These are phyloP conservation scores for Symmetrospora coprosmae DNA, from an alignment of 768 basidiomycete genomes.

Conservation along the genomic window DNA sequence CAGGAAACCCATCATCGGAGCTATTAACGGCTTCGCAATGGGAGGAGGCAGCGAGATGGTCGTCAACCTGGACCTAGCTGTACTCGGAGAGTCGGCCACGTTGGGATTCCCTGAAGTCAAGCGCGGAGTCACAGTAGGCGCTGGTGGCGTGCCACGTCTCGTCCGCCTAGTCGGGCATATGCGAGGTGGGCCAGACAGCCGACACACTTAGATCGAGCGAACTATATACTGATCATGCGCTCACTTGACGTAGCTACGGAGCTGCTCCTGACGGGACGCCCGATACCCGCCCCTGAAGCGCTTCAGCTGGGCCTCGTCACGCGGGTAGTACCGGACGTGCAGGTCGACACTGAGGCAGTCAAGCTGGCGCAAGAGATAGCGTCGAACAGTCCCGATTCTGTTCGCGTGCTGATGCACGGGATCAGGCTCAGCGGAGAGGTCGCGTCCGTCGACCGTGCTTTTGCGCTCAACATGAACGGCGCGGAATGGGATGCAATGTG, in stretches of 20 bases:
- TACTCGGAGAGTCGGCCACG: conserved; percentile 22
- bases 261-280: conserved; percentile 57
- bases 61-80: conserved; percentile 27
- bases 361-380: conserved; percentile 36
- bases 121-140: conserved; percentile 17
- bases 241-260: conserved; percentile 47
- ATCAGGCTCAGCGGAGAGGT: background rate
- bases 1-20: conserved; percentile 31
- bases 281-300: conserved; percentile 55
- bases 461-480: conserved; percentile 34
- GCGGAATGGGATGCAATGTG: conserved; percentile 47
- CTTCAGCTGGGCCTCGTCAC: conserved; percentile 59
- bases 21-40: conserved; percentile 29
- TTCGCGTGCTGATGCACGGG: conserved; percentile 5
- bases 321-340: conserved; percentile 49
- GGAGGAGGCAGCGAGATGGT: conserved; percentile 28
- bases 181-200: conserved; percentile 2
- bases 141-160: background rate
- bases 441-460: conserved; percentile 1
- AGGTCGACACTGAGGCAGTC: conserved; percentile 46
- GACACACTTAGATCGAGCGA: conserved; percentile 20
- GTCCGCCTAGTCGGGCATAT: background rate
- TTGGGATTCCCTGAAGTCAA: conserved; percentile 31
- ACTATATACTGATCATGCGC: conserved; percentile 19
- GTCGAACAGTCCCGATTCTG: conserved; percentile 11